Evolutionary conservation across 2,329 filamentous ascomycete species (phyloP), one percentile per base, ranked within the genome.

Genomic region (Xylaria sp.): DNA sequence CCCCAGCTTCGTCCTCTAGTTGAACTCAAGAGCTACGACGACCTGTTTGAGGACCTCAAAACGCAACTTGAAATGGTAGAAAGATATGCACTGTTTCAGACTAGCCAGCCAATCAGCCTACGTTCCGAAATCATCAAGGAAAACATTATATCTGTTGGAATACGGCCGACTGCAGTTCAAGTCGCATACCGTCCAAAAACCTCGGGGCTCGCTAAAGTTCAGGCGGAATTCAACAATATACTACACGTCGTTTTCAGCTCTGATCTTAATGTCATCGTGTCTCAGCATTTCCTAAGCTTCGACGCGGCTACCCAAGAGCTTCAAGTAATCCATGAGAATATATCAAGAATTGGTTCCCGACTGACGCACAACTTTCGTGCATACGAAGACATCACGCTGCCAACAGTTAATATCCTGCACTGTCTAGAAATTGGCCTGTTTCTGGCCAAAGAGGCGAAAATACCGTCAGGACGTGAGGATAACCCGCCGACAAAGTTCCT

Each of bases 301-400:
- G 77, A 73, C 10, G 73, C 77, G 9, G 80, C 80, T 5, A 78
- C 76, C 1, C 81, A 85, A 72, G 84, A 87, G 55, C 74, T 89
- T 63, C 79, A 84, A 34, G 82, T 89, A 1, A 80, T 89, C 18
- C 83, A 83, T 63, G 83, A 85, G 69, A 89, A 87, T 64, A 82
- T 96, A n/a, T 82, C 84, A 7, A 89, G 92, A 70, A 88, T 97
- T 48, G 88, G 92, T 59, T 83, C 86, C 63, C 88, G 94, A 54
- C 85, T 99, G 8, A 86, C 85, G 1, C 84, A 88, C 37, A 86
- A 89, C 44, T 97, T 94, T 77, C 87, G 90, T 48, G 89, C 90
- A 15, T 98, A 98, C 76, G 92, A 94, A 70, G 96, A 99, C 77
- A 88, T 98, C 74, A 92, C 92, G 0, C 85, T 88, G 54, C 94